These are phyloP conservation scores for Allium fistulosum DNA, from an alignment of 106 monocot species.

Conservation along the genomic window DNA sequence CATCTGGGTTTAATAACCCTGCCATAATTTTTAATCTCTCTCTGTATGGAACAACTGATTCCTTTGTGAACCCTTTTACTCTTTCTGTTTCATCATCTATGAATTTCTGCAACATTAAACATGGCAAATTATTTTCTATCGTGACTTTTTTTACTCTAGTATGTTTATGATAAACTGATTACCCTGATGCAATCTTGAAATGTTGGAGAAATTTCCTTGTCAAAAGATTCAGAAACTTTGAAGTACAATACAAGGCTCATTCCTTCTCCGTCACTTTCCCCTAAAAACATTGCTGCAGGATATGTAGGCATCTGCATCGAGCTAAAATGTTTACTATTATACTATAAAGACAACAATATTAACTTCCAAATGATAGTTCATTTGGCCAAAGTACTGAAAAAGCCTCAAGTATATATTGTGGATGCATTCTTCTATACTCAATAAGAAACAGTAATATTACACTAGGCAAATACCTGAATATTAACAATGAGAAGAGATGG, in stretches of 20 bases:
- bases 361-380: no score
- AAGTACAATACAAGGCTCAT: conserved; percentile 78
- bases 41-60: conserved; percentile 51
- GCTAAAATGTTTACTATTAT: conserved; percentile 11
- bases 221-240: conserved; percentile 58
- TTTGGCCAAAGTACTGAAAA: no score
- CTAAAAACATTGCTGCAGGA: conserved; percentile 73
- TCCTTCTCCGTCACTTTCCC: conserved; percentile 78
- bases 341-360: no score
- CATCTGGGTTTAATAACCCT: conserved; percentile 60
- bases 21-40: conserved; percentile 75
- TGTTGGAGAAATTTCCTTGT: conserved; percentile 38
- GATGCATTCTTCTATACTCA: no score
- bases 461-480: conserved; percentile 41
- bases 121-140: background rate
- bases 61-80: conserved; percentile 65
- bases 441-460: no score
- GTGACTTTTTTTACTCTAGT: no score
- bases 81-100: conserved; percentile 57
- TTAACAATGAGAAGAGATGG: conserved; percentile 71
- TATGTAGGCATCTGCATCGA: conserved; percentile 24
- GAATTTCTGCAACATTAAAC: conserved; percentile 33
- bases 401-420: no score
- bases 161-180: background rate
- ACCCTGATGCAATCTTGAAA: conserved; percentile 64